Conservation (phyloP, 345 rosid species). For the Syzygium jambos region DNA sequence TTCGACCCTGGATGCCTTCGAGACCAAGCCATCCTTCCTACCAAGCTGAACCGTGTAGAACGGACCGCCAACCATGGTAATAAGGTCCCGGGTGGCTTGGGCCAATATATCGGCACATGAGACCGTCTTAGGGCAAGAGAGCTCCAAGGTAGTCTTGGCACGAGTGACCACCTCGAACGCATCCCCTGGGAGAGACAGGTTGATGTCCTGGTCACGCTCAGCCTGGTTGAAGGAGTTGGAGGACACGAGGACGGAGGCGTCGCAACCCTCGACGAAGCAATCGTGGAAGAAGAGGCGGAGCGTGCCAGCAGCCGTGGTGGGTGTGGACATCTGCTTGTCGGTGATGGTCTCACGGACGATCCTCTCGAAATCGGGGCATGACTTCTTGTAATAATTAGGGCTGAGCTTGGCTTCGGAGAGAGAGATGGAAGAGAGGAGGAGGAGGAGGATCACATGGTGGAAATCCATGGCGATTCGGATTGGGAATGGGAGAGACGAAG, state of each 20-base stretch:
- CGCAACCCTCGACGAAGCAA: constrained; percentile 76
- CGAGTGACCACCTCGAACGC: constrained; percentile 71
- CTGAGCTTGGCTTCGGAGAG: constrained; percentile 30
- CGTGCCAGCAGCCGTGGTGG: constrained; percentile 80
- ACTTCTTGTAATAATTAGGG: constrained; percentile 42
- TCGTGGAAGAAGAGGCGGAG: constrained; percentile 80
- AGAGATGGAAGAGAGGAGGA: not conserved
- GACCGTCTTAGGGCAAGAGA: constrained; percentile 70
- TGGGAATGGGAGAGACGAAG: not conserved
- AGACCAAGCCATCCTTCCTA: constrained; percentile 52
- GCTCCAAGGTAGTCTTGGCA: constrained; percentile 84
- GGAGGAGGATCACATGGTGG: constrained; percentile 1
- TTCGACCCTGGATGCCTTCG: constrained; percentile 32
- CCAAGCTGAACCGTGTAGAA: constrained; percentile 63
- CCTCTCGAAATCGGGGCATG: constrained; percentile 58
- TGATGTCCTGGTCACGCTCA: constrained; percentile 72
- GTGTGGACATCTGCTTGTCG: constrained; percentile 63
- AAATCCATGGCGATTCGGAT: not conserved
- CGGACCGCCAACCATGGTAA: constrained; percentile 65
- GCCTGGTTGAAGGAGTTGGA: constrained; percentile 47
- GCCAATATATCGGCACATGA: constrained; percentile 89
- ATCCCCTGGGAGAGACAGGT: constrained; percentile 82
- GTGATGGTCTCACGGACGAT: constrained; percentile 59
- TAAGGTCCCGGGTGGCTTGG: constrained; percentile 71
- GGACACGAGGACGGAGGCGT: constrained; percentile 55